A percentile compares a stretch with the other conserved stretches of the same genome.
These are phyloP conservation scores for Exophiala phaeomuriformis DNA, from an alignment of 2,329 filamentous ascomycete genomes.

Conservation along the genomic window DNA sequence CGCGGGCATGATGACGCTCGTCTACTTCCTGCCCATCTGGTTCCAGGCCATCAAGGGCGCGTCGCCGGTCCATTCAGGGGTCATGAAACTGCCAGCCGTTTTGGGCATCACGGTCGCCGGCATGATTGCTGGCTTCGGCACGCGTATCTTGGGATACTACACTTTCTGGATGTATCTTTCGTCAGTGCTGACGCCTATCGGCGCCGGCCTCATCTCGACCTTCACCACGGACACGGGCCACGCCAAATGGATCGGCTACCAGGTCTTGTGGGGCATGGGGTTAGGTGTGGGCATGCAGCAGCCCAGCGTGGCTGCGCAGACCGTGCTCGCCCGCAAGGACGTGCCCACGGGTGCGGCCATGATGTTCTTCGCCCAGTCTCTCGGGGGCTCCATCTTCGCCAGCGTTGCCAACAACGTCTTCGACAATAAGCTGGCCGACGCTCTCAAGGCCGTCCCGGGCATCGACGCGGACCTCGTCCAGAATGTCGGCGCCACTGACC, in stretches of 20 bases:
- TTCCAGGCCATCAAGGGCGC: constrained; percentile 31
- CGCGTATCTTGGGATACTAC: constrained; percentile 32
- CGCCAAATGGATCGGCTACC: constrained; percentile 31
- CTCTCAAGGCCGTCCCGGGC: constrained; percentile 15
- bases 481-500: constrained; percentile 26
- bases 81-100: constrained; percentile 23
- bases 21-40: constrained; percentile 30
- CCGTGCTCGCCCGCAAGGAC: constrained; percentile 26
- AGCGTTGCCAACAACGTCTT: constrained; percentile 28
- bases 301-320: constrained; percentile 27
- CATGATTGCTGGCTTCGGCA: constrained; percentile 25
- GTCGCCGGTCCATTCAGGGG: constrained; percentile 31
- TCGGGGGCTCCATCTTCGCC: constrained; percentile 25
- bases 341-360: constrained; percentile 26
- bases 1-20: constrained; percentile 19
- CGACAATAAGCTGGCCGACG: constrained; percentile 16
- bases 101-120: constrained; percentile 19
- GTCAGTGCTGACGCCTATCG: constrained; percentile 27
- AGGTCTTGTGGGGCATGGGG: constrained; percentile 31
- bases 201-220: constrained; percentile 30
- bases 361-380: constrained; percentile 26
- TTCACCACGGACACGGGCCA: constrained; percentile 26
- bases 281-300: constrained; percentile 29
- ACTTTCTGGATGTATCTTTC: constrained; percentile 33
- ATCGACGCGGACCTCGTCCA: constrained; percentile 16